A percentile compares a stretch with the other conserved stretches of the same genome.
Evolutionary conservation across 805 yeast genomes (phyloP).

Genomic region (Metschnikowia chrysomelidarum): DNA sequence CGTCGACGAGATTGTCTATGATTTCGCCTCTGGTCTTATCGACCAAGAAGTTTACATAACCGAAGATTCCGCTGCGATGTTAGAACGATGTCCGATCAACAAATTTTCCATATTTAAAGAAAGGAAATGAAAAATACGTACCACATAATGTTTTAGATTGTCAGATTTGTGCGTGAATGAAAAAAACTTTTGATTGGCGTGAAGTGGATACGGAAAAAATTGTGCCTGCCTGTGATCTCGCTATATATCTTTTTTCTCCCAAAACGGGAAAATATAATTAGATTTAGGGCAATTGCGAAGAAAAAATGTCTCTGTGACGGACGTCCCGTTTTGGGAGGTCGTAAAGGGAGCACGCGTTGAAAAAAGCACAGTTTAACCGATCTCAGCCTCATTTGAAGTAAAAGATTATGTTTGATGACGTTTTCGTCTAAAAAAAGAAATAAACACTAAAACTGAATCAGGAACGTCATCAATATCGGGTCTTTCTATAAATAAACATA

Average conservation of each 20-base stretch:
- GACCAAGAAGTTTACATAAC: constrained; percentile 93
- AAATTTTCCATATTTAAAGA: background rate
- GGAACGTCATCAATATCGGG: too few species aligned
- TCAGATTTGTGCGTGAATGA: too few species aligned
- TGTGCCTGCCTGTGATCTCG: constrained; percentile 5
- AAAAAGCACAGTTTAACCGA: too few species aligned
- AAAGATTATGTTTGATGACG: too few species aligned
- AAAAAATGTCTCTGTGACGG: constrained; percentile 13
- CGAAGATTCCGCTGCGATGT: constrained; percentile 83
- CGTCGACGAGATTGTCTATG: constrained; percentile 83
- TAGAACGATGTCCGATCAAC: constrained; percentile 20
- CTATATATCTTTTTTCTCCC: constrained; percentile 8
- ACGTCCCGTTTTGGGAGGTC: too few species aligned
- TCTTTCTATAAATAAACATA: too few species aligned
- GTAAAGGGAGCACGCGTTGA: too few species aligned
- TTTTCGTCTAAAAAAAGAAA: too few species aligned
- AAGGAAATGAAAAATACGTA: constrained; percentile 5
- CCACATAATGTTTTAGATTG: constrained; percentile 17
- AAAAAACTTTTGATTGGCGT: too few species aligned
- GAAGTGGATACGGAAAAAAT: constrained; percentile 5
- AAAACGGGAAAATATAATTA: constrained; percentile 8
- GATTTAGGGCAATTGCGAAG: constrained; percentile 11
- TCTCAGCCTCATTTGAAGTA: too few species aligned
- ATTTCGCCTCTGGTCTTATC: constrained; percentile 92
- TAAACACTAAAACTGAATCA: too few species aligned